Base-by-base conservation (phyloP, 2,329 filamentous ascomycete genomes). In the Dryadomyces quercus-mongolicae region DNA sequence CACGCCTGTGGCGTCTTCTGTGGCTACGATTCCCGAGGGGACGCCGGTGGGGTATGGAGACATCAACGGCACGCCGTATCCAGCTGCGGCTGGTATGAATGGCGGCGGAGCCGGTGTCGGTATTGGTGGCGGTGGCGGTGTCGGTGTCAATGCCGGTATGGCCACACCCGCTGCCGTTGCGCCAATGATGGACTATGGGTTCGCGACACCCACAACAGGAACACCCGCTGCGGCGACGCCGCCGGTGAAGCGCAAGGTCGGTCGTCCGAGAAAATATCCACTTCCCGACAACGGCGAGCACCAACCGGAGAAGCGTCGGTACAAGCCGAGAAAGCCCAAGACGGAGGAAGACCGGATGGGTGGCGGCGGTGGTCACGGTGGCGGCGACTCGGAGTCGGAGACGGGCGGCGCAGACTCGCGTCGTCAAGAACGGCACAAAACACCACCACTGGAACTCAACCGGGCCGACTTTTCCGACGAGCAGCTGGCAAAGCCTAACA, bases 211-310 rank as follows among this genome's bases (percentile, higher is more conserved):
- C 57, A 66, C 70, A 45, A 71, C 74, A 59, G 75, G 77, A 56
- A 67, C 66, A 60, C 74, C 72, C 22, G 75, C 74, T 66, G 75
- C 78, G 64, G 75, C 73, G 5, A 75, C 78, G 56, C 74, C 74
- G 31, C 76, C 75, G 13, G 67, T 76, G 54, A 85, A 85, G 69
- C 74, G 81, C 45, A 84, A 83, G 59, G 81, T 85, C 43, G 82
- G 82, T 8, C 76, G 82, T 31, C 82, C 81, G 1, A 71, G 81
- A 57, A 85, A 85, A 62, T 78, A 84, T 59, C 80, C 81, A 5
- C 62, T 77, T 12, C 78, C 78, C 5, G 81, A 84, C 44, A 71
- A 76, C n/a, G 71, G 67, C 8, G 67, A 70, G 1, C 75, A 70
- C 1, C 75, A 71, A 55, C 74, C 75, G 1, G 80, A 84, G 66